phyloP scores from a whole-genome alignment of 2,329 filamentous ascomycete genomes.

The Calycina herbarum region DNA sequence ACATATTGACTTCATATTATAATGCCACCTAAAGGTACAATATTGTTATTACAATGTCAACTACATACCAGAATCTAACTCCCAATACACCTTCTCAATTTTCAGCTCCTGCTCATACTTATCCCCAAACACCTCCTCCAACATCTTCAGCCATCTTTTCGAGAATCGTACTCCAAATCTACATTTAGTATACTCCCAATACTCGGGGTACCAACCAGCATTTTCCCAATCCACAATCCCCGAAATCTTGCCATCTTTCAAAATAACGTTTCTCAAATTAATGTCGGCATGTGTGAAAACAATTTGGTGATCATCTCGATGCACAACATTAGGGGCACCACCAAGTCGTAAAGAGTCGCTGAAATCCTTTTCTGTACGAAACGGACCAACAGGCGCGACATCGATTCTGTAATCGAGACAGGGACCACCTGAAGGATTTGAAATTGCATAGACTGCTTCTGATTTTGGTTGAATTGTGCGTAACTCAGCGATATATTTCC shows the following conservation, averaged over 20 bases:
- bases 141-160: conserved; percentile 22
- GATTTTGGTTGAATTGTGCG: conserved; percentile 9
- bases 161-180: conserved; percentile 16
- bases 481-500: conserved; percentile 17
- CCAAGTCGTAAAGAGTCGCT: conserved; percentile 15
- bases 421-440: conserved; percentile 15
- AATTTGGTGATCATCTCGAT: conserved; percentile 17
- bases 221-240: conserved; percentile 46
- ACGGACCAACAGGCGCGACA: conserved; percentile 15
- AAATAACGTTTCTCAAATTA: conserved; percentile 46
- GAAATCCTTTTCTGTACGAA: conserved; percentile 17
- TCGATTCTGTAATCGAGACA: conserved; percentile 22
- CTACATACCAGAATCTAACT: conserved; percentile 4
- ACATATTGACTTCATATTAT: no score
- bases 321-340: conserved; percentile 13
- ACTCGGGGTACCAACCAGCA: conserved; percentile 41
- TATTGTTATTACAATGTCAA: neutral
- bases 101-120: conserved; percentile 17
- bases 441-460: conserved; percentile 15
- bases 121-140: conserved; percentile 16
- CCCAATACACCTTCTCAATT: conserved; percentile 21
- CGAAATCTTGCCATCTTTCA: conserved; percentile 40
- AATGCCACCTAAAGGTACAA: no score
- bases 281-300: conserved; percentile 54
- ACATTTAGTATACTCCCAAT: conserved; percentile 41